Conservation (phyloP, 306 rosid species). For the Malus sylvestris region DNA sequence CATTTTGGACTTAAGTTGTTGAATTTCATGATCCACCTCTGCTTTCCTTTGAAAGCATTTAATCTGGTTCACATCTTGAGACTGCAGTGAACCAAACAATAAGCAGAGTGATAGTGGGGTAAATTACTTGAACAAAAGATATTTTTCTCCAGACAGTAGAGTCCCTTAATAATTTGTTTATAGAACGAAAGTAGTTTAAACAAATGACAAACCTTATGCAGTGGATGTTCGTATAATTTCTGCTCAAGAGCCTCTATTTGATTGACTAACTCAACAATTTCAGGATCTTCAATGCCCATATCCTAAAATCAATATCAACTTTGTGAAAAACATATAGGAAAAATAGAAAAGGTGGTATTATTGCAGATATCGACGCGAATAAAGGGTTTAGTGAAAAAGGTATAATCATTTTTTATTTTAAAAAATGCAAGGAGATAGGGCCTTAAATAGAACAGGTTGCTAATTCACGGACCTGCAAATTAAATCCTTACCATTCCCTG, state of each 20-base stretch:
- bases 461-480: neutral
- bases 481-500: neutral
- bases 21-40: slow-evolving; percentile 91
- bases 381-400: neutral
- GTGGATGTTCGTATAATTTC: slow-evolving; percentile 70
- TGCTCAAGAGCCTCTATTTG: slow-evolving; percentile 81
- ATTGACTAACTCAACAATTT: slow-evolving; percentile 64
- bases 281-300: slow-evolving; percentile 74
- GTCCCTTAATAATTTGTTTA: slow-evolving; percentile 3
- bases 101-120: slow-evolving; percentile 7
- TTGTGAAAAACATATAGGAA: neutral
- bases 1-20: slow-evolving; percentile 84
- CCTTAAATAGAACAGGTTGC: neutral
- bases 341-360: neutral
- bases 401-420: neutral
- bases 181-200: neutral
- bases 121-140: slow-evolving; percentile 16
- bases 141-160: neutral
- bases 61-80: slow-evolving; percentile 74
- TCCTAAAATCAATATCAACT: slow-evolving; percentile 47
- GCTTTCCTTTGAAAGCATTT: slow-evolving; percentile 93
- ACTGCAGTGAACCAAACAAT: slow-evolving; percentile 30
- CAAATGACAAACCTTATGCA: slow-evolving; percentile 65
- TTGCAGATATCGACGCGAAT: neutral
- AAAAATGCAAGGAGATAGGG: neutral